Base-by-base conservation (phyloP, 768 basidiomycete genomes). In the Boletus rufocinnamomeus region DNA sequence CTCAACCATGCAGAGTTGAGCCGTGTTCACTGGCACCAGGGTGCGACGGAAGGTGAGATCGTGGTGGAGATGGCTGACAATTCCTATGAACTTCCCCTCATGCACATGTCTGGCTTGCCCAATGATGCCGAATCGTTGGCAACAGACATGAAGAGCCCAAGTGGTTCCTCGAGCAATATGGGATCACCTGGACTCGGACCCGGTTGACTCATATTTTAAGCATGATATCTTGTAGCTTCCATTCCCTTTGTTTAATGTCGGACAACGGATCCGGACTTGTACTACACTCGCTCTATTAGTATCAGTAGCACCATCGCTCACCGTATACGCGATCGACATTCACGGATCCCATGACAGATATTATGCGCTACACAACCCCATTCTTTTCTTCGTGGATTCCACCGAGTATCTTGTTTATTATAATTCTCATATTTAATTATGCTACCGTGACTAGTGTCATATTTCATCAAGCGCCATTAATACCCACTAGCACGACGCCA, bases 1-100 rank as follows among this genome's bases (percentile, higher is more conserved):
- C 72, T 82, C 25, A 80, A 72, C 63, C 75, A 77, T 55, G 74
- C 76, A 10, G 79, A 82, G 66, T 71, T 82, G 23, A 76, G 75
- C 40, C 77, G 80, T 21, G 73, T 81, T 5, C 71, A 63, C 2
- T 79, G 77, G 75, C 72, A 67, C 21, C 66, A 27, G 7, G 79
- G 77, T 8, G 61, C 60, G 6, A 71, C 62, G 27, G 73, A 75
- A 43, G 74, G 77, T 16, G 79, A 79, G 56, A 66, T 80, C 21
- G 21, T 64, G 19, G 68, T 67, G 30, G 68, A 65, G 45, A 25
- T 47, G 28, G 19, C 7, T 8, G 27, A 17, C 30, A 11, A 48
- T 30, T n/a, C 38, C 16, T 63, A 54, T 43, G 38, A 53, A 1
- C 50, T 56, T 30, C 46, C 63, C 9, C 16, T 23, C n/a, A 0